Evolutionary conservation across 2,329 filamentous ascomycete genomes (phyloP).

Genomic region (Bipolaris sorokiniana): DNA sequence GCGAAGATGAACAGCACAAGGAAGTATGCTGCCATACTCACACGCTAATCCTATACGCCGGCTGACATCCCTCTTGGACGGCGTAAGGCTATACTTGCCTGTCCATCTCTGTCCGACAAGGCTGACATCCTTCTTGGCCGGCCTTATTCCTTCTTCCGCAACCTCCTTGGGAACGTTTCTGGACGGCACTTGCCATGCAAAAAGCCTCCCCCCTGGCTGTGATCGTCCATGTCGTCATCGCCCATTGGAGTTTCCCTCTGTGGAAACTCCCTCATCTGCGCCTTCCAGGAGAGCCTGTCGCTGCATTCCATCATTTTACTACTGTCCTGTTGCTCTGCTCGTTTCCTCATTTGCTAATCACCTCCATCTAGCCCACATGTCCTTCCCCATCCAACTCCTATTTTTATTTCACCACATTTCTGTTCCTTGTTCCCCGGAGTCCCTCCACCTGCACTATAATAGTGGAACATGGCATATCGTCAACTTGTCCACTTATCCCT

Average conservation of each 20-base stretch:
- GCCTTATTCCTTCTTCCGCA: constrained; percentile 5
- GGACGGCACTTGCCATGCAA: background rate
- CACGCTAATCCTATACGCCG: constrained; percentile 4
- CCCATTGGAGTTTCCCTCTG: background rate
- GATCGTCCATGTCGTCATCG: background rate
- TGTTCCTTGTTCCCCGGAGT: constrained; percentile 1
- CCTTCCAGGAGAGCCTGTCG: constrained; percentile 1
- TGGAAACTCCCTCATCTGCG: background rate
- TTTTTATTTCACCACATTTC: background rate
- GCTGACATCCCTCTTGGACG: constrained; percentile 5
- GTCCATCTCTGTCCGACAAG: constrained; percentile 1
- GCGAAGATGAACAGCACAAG: background rate
- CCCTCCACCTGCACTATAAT: background rate
- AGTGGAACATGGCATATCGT: background rate
- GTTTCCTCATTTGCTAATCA: background rate
- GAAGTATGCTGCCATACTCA: background rate
- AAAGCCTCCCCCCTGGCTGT: background rate
- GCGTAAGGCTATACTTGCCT: background rate
- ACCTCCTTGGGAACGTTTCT: background rate
- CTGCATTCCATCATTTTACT: background rate
- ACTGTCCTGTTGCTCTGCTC: background rate
- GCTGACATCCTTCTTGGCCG: constrained; percentile 10
- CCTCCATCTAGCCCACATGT: background rate
- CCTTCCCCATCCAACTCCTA: background rate
- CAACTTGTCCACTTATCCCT: background rate